A percentile compares a stretch with the other conserved stretches of the same genome.
Evolutionary conservation across 2,329 filamentous ascomycete genomes (phyloP).

Genomic region (Colletotrichum cordylinicola): DNA sequence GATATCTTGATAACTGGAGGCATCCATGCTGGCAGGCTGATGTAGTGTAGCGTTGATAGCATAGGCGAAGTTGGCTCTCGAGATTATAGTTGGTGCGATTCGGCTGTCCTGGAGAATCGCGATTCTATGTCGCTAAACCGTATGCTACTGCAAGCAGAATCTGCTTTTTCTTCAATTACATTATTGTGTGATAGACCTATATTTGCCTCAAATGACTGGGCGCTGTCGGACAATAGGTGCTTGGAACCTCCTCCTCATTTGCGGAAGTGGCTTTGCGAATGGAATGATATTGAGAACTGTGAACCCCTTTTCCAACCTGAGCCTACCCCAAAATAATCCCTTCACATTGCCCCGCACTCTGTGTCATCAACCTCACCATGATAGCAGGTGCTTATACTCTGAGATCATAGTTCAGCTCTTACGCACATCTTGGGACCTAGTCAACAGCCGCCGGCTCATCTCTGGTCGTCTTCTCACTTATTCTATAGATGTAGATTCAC

Average conservation of each 20-base stretch:
- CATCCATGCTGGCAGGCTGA: slow-evolving; percentile 32
- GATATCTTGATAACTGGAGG: slow-evolving; percentile 44
- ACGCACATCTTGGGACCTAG: not conserved
- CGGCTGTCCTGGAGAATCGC: not conserved
- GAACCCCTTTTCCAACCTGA: not conserved
- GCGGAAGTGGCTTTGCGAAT: not conserved
- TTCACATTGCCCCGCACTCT: not conserved
- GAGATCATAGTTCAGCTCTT: rapidly evolving
- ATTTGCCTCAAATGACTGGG: not conserved
- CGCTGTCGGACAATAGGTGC: not conserved
- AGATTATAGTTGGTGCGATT: not conserved
- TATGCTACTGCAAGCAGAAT: not conserved
- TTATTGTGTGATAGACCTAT: not conserved
- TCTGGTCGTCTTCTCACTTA: not conserved
- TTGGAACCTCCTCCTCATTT: not conserved
- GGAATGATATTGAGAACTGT: not conserved
- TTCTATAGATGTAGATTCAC: not conserved
- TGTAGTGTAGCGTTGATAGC: not conserved
- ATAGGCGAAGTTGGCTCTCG: not conserved
- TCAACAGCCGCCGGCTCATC: not conserved
- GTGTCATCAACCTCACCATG: not conserved
- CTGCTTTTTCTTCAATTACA: not conserved
- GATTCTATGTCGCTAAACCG: not conserved
- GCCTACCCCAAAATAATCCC: not conserved
- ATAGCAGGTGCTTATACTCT: not conserved